These are phyloP conservation scores for Miamiensis avidus DNA, from an alignment of 169 alveolate genomes.

Conservation along the genomic window DNA sequence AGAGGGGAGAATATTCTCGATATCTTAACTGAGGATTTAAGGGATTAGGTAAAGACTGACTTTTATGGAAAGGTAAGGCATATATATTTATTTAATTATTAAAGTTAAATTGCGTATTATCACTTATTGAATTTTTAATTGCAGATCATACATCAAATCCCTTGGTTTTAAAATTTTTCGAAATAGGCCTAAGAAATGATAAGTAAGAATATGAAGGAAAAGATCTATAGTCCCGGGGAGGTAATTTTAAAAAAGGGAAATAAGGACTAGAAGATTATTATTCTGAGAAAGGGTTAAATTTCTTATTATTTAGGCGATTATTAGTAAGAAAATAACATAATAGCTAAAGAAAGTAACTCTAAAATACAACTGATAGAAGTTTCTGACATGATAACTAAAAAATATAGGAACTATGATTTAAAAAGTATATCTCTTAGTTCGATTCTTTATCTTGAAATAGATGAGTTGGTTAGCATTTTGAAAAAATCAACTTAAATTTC, in stretches of 20 bases:
- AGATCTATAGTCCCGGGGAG: not conserved
- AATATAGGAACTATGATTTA: not conserved
- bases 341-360: not conserved
- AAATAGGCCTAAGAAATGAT: not conserved
- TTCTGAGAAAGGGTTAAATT: not conserved
- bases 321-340: too few relatives aligned
- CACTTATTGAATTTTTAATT: too few relatives aligned
- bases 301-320: not conserved
- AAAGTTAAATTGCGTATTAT: too few relatives aligned
- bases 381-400: not conserved
- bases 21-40: not conserved
- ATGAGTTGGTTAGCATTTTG: not conserved
- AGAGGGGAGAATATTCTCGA: not conserved
- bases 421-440: not conserved
- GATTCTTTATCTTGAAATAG: not conserved
- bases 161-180: not conserved
- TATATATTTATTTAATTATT: too few relatives aligned
- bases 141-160: not conserved
- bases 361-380: not conserved
- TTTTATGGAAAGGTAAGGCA: not conserved
- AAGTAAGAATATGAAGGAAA: not conserved
- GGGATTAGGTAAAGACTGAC: not conserved
- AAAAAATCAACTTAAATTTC: not conserved
- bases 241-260: too few relatives aligned
- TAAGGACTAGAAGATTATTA: not conserved